A percentile compares a stretch with the other conserved stretches of the same genome.
Evolutionary conservation across 805 yeast species (phyloP).

Genomic region (Barnettozyma botsteinii): DNA sequence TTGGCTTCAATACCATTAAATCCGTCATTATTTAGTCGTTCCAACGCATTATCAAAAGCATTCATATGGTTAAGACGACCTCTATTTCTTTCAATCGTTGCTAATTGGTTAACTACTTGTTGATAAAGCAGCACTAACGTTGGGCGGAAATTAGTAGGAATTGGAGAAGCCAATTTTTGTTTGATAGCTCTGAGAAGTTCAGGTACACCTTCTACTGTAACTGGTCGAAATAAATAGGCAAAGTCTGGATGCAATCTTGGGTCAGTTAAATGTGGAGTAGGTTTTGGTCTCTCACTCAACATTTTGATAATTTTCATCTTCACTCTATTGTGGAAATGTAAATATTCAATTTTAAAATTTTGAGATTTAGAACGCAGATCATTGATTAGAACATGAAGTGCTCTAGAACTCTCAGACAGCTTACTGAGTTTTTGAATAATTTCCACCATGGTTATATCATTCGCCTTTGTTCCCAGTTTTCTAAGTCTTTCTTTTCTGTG

Average conservation of each 20-base stretch:
- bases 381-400: background rate
- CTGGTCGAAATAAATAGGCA: background rate
- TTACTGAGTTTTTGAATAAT: conserved; percentile 1
- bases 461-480: conserved; percentile 4
- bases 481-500: conserved; percentile 3
- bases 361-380: background rate
- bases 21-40: too few relatives aligned
- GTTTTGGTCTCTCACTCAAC: conserved; percentile 3
- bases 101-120: too few relatives aligned
- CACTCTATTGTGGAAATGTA: conserved; percentile 6
- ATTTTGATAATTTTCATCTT: background rate
- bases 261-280: background rate
- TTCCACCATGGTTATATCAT: conserved; percentile 1
- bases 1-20: conserved; percentile 5
- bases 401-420: conserved; percentile 7
- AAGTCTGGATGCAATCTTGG: background rate
- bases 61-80: too few relatives aligned
- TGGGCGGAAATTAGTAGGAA: too few relatives aligned
- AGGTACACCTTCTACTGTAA: background rate
- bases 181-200: background rate
- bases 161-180: background rate
- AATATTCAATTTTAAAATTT: background rate
- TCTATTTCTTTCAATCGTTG: too few relatives aligned
- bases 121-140: too few relatives aligned
- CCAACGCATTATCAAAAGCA: too few relatives aligned